Evolutionary conservation across 2,329 filamentous ascomycete species (phyloP), one percentile per base, ranked within the genome.

Genomic region (Aspergillus proliferans): DNA sequence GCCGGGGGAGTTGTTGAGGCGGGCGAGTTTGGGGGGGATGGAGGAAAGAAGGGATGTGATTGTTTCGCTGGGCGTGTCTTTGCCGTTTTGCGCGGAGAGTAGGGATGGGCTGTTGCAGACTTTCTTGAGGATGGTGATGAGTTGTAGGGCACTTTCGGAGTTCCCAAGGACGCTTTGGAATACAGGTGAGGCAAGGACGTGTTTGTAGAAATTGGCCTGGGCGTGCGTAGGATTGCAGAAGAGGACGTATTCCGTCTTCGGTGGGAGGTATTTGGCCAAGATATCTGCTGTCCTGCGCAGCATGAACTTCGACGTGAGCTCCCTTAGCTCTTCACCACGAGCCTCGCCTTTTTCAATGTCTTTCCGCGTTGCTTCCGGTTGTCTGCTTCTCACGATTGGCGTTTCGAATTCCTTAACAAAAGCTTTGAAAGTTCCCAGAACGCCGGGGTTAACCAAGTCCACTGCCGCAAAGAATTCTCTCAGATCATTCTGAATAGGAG

Each of bases 61-160:
- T 28, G 71, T 75, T 43, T 76, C 73, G 30, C 70, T 77, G 2
- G 73, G 70, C 2, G 67, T 66, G 33, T 77, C 72, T 34, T 79
- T 72, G 3, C 67, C 67, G 18, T 69, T 72, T 49, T 77, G 78
- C 2, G 74, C 68, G 39, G 75, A 75, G 6, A 88, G 71, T 8
- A 87, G 68, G 0, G 77, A 80, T 1, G 85, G 85, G 54, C 83
- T 84, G 62, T 88, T 88, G 72, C 85, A 88, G 15, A 87, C 75
- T 63, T 88, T 88, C 69, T 88, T 88, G 15, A 88, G 70, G 15
- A 87, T 76, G 14, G 81, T 87, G 59, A 88, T 87, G 12, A 88
- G 77, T 58, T 86, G 82, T 2, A 88, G 72, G 2, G 82, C 79
- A 43, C 77, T 76, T 45, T 86, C 82, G 1, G 78, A 73, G 53